Evolutionary conservation across 805 yeast genomes (phyloP), one percentile per base, ranked within the genome.

Genomic region (Barnettozyma vustinii): DNA sequence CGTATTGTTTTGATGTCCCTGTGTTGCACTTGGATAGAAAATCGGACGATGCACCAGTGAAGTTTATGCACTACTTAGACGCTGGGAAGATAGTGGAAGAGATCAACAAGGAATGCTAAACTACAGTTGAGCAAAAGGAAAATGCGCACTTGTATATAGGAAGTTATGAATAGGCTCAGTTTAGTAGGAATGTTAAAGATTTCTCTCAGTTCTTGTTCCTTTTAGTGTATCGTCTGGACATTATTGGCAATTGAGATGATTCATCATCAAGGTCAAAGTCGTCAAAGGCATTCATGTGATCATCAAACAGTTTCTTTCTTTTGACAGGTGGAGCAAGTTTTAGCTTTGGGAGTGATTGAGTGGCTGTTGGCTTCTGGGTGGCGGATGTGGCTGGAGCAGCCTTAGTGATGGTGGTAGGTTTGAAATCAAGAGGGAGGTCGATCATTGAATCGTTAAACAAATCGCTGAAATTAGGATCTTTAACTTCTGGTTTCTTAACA

Each of bases 1-100:
- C 74, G 52, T 86, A 85, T 56, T 80, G 90, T 56, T 84, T 80
- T 61, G 95, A 86, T 59, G 84, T 86, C 6, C 95, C 95, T 0
- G 95, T 86, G 0, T 60, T 86, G 39, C 91, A 86, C 61, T 71
- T 86, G 9, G 83, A 81, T 56, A 69, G 81, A 50, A 67, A 60
- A 1, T 64, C 61, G 7, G 75, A 74, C 45, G 67, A 58, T 32
- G 70, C 75, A 42, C 74, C 82, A 2, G 73, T 75, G 5, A 81
- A 80, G 57, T 79, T 81, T 59, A 84, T 85, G 84, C 92, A 86
- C 64, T 73, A 79, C 47, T 74, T 86, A 49, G 68, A 80, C 48
- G 73, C 74, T 41, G 76, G 75, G 5, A 81, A 81, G 50, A 61
- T 84, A 4, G 54, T 73, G 13, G 80, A 77, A 19, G 85, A 78